These are phyloP conservation scores for Allomyces arbusculus DNA, from an alignment of 192 early-diverging fungal species.

Conservation along the genomic window DNA sequence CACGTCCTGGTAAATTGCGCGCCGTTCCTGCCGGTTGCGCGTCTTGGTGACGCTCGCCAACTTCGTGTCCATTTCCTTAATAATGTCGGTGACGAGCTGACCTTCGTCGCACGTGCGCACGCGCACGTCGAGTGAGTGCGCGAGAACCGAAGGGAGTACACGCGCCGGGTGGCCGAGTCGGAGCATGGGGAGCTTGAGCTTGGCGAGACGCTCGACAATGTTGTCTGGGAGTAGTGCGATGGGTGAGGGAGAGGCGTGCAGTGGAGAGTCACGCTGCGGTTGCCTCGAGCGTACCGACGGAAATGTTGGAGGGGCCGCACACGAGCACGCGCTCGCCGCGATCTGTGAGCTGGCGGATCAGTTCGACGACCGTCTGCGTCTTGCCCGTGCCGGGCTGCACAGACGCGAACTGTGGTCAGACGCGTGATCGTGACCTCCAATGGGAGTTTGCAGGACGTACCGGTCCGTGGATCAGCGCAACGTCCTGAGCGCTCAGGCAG, in stretches of 20 bases:
- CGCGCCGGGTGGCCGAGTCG: conserved; percentile 73
- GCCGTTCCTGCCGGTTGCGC: conserved; percentile 39
- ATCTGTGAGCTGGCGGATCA: conserved; percentile 50
- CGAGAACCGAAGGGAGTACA: conserved; percentile 41
- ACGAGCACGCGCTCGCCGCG: conserved; percentile 48
- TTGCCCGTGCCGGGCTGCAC: conserved; percentile 43
- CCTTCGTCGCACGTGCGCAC: conserved; percentile 48
- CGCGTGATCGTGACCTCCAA: too few relatives aligned
- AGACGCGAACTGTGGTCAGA: too few relatives aligned
- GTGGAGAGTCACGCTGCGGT: not conserved
- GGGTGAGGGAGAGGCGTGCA: not conserved
- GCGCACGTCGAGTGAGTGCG: conserved; percentile 47
- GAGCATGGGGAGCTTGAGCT: conserved; percentile 37
- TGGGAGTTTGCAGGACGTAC: conserved; percentile 21
- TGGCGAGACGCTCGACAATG: conserved; percentile 54
- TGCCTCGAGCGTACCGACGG: conserved; percentile 34
- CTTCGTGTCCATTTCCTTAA: conserved; percentile 49
- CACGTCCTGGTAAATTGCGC: conserved; percentile 36
- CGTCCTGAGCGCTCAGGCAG: conserved; percentile 32
- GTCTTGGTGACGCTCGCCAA: conserved; percentile 36
- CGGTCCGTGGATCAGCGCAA: conserved; percentile 67
- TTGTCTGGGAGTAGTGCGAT: conserved; percentile 32
- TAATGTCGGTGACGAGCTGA: conserved; percentile 48
- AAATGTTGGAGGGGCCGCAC: conserved; percentile 76
- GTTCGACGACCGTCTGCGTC: conserved; percentile 69